phyloP scores from a whole-genome alignment of 2,329 filamentous ascomycete species.

The Hortaea werneckii region DNA sequence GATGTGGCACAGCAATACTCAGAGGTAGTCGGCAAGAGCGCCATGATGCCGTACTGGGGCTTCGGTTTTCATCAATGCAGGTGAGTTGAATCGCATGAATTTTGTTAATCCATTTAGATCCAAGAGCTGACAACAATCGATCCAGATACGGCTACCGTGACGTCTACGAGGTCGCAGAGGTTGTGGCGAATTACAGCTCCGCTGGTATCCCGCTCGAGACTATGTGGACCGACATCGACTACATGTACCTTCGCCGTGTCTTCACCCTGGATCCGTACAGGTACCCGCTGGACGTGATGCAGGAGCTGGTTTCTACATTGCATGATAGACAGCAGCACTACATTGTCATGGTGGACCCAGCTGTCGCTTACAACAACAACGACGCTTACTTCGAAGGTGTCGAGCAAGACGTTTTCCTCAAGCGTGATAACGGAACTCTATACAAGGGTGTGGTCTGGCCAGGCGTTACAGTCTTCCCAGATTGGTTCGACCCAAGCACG shows the following conservation, averaged over 20 bases:
- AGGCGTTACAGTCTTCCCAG: slow-evolving; percentile 41
- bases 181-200: slow-evolving; percentile 53
- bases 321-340: slow-evolving; percentile 26
- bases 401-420: slow-evolving; percentile 46
- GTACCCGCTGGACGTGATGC: slow-evolving; percentile 53
- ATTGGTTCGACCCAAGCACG: slow-evolving; percentile 62
- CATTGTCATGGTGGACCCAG: slow-evolving; percentile 63
- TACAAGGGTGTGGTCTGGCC: slow-evolving; percentile 66
- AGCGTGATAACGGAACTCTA: slow-evolving; percentile 42
- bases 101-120: too few species aligned
- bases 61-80: slow-evolving; percentile 45
- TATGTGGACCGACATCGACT: slow-evolving; percentile 35
- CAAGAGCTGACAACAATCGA: too few species aligned
- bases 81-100: background rate
- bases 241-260: slow-evolving; percentile 39
- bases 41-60: slow-evolving; percentile 44
- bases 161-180: slow-evolving; percentile 55
- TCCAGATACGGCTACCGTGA: slow-evolving; percentile 38
- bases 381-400: slow-evolving; percentile 53
- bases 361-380: slow-evolving; percentile 39
- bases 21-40: slow-evolving; percentile 38
- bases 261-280: slow-evolving; percentile 57
- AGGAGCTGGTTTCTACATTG: slow-evolving; percentile 52
- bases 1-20: slow-evolving; percentile 42
- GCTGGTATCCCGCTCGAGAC: slow-evolving; percentile 60